These are phyloP conservation scores for Puccinia polysora DNA, from an alignment of 1,284 basidiomycete genomes.

Conservation along the genomic window DNA sequence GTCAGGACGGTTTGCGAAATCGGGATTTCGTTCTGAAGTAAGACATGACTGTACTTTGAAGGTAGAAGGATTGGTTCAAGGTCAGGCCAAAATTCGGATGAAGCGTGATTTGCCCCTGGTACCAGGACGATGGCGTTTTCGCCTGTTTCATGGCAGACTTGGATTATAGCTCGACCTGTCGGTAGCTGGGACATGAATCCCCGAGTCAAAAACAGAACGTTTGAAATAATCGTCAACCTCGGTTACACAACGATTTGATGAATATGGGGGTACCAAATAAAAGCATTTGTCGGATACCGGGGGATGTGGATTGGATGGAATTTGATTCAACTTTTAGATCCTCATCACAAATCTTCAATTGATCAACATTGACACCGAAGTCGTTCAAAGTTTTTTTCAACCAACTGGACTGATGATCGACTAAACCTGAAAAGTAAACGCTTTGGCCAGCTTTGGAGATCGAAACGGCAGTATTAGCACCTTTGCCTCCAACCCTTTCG, in stretches of 20 bases:
- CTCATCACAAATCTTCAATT: slow-evolving; percentile 14
- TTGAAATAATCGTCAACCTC: neutral
- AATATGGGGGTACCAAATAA: no score
- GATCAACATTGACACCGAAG: slow-evolving; percentile 17
- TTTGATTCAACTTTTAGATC: neutral
- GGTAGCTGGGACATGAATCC: slow-evolving; percentile 8
- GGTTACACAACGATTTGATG: no score
- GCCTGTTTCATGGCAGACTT: slow-evolving; percentile 8
- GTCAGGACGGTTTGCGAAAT: slow-evolving; percentile 11
- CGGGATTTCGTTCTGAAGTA: slow-evolving; percentile 40
- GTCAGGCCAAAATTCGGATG: neutral
- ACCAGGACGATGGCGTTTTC: slow-evolving; percentile 35
- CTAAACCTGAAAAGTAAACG: slow-evolving; percentile 19
- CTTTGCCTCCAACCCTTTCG: slow-evolving; percentile 24
- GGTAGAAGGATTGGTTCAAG: neutral
- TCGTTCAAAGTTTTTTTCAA: slow-evolving; percentile 6
- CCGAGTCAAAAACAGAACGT: neutral
- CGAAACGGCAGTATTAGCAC: slow-evolving; percentile 31
- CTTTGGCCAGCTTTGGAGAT: slow-evolving; percentile 5
- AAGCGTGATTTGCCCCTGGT: slow-evolving; percentile 20
- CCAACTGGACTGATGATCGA: slow-evolving; percentile 13
- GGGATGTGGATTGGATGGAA: neutral
- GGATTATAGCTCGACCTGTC: slow-evolving; percentile 35
- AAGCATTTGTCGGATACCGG: neutral
- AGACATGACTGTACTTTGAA: slow-evolving; percentile 8